Conservation (phyloP, 2,329 filamentous ascomycete genomes). For the Ophiostoma himal-ulmi region DNA sequence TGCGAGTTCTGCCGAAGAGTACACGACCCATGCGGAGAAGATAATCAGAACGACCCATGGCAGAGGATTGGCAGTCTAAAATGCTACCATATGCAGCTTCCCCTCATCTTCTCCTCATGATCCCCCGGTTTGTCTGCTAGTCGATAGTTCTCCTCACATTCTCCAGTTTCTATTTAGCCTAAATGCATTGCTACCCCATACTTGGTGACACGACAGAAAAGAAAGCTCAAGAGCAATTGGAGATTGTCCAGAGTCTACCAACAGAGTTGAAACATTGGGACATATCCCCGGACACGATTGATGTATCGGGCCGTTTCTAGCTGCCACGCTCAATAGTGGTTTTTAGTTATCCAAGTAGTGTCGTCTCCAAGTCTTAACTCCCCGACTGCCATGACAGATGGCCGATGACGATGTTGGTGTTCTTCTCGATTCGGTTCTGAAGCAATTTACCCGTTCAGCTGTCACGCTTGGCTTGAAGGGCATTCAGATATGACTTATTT, state of each 20-base stretch:
- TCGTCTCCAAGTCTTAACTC: neutral
- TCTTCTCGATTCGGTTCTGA: neutral
- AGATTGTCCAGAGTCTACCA: neutral
- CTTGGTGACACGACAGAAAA: neutral
- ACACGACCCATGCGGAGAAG: constrained; percentile 4
- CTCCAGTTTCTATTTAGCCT: constrained; percentile 8
- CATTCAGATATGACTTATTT: too few species aligned
- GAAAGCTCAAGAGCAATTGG: neutral
- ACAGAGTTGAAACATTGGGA: neutral
- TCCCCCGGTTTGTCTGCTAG: neutral
- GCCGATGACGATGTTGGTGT: neutral
- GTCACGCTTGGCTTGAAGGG: too few species aligned
- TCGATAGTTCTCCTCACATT: neutral
- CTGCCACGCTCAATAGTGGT: neutral
- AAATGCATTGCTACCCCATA: neutral
- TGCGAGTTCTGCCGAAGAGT: too few species aligned
- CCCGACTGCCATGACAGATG: neutral
- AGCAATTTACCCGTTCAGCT: too few species aligned
- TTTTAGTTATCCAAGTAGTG: neutral
- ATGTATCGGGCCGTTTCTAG: neutral
- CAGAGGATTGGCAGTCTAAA: neutral
- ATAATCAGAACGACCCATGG: neutral
- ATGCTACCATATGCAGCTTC: neutral
- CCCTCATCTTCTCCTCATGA: neutral
- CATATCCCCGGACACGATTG: neutral